phyloP scores from a whole-genome alignment of 2,329 filamentous ascomycete species.

The Claviceps paspali region DNA sequence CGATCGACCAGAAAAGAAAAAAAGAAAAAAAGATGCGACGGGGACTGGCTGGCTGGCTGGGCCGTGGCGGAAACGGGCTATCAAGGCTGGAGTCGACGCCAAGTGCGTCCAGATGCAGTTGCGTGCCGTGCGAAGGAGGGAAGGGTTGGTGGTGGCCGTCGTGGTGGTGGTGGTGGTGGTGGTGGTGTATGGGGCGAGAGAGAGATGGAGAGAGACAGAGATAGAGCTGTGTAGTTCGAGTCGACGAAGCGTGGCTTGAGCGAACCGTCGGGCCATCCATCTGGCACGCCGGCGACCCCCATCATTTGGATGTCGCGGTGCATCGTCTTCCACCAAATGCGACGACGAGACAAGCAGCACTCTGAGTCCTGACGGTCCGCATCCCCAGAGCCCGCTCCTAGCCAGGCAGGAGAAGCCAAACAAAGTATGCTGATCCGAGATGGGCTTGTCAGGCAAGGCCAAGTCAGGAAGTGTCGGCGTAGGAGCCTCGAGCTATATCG shows the following conservation, averaged over 20 bases:
- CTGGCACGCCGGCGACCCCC: no score
- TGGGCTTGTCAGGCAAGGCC: conserved; percentile 2
- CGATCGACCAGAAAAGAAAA: neutral
- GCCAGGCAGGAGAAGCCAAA: neutral
- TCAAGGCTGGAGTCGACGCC: neutral
- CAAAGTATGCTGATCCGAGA: conserved; percentile 1
- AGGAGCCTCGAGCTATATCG: no score
- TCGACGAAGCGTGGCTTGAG: neutral
- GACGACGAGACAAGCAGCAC: conserved; percentile 1
- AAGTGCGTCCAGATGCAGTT: neutral
- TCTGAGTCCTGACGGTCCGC: neutral
- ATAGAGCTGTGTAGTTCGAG: no score
- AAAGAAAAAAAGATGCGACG: no score
- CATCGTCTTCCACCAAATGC: conserved; percentile 2
- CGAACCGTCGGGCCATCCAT: no score
- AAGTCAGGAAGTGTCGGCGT: conserved; percentile 1
- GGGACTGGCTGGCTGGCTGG: no score
- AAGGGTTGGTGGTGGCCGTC: no score
- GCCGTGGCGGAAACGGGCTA: no score
- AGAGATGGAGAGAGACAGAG: no score
- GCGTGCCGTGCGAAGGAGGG: no score
- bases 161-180: no score
- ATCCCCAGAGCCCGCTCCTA: neutral
- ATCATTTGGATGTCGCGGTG: conserved; percentile 1
- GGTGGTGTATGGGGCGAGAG: neutral